Evolutionary conservation across 73 alveolate species (phyloP).

Genomic region (Paramecium sexaurelia): DNA sequence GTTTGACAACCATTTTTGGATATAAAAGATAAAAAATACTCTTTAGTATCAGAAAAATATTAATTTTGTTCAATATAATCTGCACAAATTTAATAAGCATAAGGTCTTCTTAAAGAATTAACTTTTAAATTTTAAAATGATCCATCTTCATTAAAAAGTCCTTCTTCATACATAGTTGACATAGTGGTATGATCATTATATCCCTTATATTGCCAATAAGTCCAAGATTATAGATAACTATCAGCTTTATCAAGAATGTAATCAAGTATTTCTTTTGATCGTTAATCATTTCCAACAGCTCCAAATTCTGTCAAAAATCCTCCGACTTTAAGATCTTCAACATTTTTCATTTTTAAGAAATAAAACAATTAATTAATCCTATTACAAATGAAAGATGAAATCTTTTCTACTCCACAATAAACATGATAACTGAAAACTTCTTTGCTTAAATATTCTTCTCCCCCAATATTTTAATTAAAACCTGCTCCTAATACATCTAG

Average conservation of each 20-base stretch:
- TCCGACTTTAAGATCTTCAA: slow-evolving; percentile 72
- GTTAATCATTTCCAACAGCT: slow-evolving; percentile 74
- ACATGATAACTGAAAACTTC: slow-evolving; percentile 63
- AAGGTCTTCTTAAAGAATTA: slow-evolving; percentile 74
- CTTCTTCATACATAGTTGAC: slow-evolving; percentile 74
- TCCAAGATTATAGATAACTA: slow-evolving; percentile 74
- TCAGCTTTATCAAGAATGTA: slow-evolving; percentile 70
- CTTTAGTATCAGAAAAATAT: background rate
- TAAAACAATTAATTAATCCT: slow-evolving; percentile 62
- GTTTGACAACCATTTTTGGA: background rate
- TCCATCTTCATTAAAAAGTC: slow-evolving; percentile 76
- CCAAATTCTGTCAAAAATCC: slow-evolving; percentile 81
- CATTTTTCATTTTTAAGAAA: slow-evolving; percentile 68
- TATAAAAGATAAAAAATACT: background rate
- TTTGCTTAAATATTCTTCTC: background rate
- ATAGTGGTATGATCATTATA: slow-evolving; percentile 82
- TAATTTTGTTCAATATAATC: slow-evolving; percentile 43
- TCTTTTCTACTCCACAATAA: slow-evolving; percentile 41
- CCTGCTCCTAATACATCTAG: slow-evolving; percentile 65
- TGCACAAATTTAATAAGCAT: slow-evolving; percentile 77
- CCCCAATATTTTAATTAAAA: slow-evolving; percentile 61
- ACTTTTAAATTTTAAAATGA: slow-evolving; percentile 72
- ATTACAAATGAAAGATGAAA: slow-evolving; percentile 62
- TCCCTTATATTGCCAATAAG: slow-evolving; percentile 84
- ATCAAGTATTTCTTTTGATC: slow-evolving; percentile 73